Base-by-base conservation (phyloP, 805 yeast genomes). In the Maudiozyma turicensis region DNA sequence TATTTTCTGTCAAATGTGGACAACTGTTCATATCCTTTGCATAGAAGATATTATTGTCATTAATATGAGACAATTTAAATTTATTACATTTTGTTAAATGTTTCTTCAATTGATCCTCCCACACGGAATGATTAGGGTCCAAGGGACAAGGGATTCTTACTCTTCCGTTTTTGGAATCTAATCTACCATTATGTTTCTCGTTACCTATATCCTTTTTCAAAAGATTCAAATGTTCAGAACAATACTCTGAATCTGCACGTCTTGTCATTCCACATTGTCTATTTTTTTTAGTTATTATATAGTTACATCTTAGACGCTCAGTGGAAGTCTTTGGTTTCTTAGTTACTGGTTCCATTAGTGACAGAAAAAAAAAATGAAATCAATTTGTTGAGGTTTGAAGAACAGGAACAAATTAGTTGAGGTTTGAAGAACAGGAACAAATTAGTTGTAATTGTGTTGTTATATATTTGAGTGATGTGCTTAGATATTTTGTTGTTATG, bases 211-310 rank as follows among this genome's bases (percentile, higher is more conserved):
- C 31, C 15, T 47, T 43, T 49, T 77, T 73, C 5, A 89, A 78
- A 11, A 88, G 86, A 46, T 73, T 75, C 8, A 80, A 67, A 64
- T 85, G 89, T 6, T 90, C 84, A 2, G 89, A 81, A 90, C 96
- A 89, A 42, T 53, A 59, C 8, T 51, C 42, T 1, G 26, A 37
- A 20, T 48, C 56, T 1, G 47, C 30, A 2, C 49, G 40, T 13
- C 66, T 50, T 4, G 63, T 58, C 69, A 65, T 65, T 8, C 67
- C 69, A 45, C 69, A 65, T 42, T 52, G 50, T 44, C 69, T 54
- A 7, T 54, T 55, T 48, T 65, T 65, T 30, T 50, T 52, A 31
- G 45, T 50, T 29, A 65, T 54, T 43, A 56, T 52, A 51, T 52
- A 60, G 40, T 57, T 58, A 43, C 69, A 65, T 46, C 54, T 62